These are phyloP conservation scores for Cephaloascus albidus DNA, from an alignment of 805 yeast genomes.

Conservation along the genomic window DNA sequence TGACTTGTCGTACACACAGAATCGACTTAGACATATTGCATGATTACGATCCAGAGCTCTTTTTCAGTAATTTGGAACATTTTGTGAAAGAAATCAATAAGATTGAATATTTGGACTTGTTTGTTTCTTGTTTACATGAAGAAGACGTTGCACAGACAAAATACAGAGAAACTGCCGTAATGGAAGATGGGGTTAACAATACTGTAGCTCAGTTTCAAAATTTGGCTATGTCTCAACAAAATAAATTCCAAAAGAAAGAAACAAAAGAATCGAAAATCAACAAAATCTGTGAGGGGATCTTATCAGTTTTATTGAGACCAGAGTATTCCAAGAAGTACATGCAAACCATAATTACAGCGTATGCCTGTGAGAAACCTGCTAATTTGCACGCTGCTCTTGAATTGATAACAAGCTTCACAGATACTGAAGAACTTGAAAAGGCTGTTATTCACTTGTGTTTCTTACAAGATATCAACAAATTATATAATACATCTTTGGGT, in stretches of 20 bases:
- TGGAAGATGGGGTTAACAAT: conserved; percentile 1
- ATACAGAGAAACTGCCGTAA: conserved; percentile 58
- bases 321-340: conserved; percentile 47
- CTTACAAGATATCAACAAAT: conserved; percentile 76
- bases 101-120: conserved; percentile 75
- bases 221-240: conserved; percentile 5
- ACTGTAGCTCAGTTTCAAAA: neutral
- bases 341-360: conserved; percentile 81
- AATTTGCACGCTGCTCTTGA: conserved; percentile 66
- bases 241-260: conserved; percentile 27
- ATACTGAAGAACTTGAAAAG: conserved; percentile 44
- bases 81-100: conserved; percentile 65
- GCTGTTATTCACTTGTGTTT: conserved; percentile 81
- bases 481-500: conserved; percentile 75
- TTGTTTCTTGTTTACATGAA: conserved; percentile 75
- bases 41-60: conserved; percentile 74
- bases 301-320: conserved; percentile 44
- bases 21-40: conserved; percentile 83
- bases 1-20: conserved; percentile 82
- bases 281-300: conserved; percentile 62
- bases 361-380: conserved; percentile 87
- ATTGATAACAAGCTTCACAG: conserved; percentile 45
- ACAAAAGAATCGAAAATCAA: conserved; percentile 54
- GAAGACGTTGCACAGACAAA: conserved; percentile 80
- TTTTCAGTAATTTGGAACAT: conserved; percentile 49